Percentiles rank a stretch among this genome's conserved stretches.
phyloP scores from a whole-genome alignment of 1,139 yeast species.

The Spathaspora sp. region DNA sequence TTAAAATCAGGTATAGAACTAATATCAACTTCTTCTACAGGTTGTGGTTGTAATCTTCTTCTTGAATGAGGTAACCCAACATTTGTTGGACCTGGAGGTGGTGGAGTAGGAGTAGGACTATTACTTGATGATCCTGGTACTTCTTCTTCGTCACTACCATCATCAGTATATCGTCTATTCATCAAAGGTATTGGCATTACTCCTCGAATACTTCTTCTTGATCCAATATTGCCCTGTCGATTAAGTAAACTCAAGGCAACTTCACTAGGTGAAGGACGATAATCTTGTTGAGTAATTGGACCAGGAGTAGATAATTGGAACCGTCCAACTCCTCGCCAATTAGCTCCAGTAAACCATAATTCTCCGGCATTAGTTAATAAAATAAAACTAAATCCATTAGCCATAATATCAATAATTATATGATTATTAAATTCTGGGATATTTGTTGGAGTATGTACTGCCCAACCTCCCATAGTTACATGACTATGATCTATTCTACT shows the following conservation, averaged over 20 bases:
- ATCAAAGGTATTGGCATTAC: slow-evolving; percentile 12
- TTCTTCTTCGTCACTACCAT: slow-evolving; percentile 4
- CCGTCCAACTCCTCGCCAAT: slow-evolving; percentile 31
- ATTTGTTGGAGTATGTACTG: slow-evolving; percentile 44
- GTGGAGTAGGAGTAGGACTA: slow-evolving; percentile 22
- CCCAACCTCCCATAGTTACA: slow-evolving; percentile 25
- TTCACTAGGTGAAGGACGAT: slow-evolving; percentile 29
- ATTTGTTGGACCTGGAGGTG: slow-evolving; percentile 18
- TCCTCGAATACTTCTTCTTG: slow-evolving; percentile 11
- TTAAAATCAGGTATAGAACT: not conserved
- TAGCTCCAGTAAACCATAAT: slow-evolving; percentile 52
- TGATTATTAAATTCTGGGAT: slow-evolving; percentile 31
- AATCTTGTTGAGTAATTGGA: slow-evolving; percentile 15
- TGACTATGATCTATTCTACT: slow-evolving; percentile 29
- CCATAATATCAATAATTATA: slow-evolving; percentile 53
- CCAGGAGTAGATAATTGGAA: slow-evolving; percentile 19
- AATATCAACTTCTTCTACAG: not conserved
- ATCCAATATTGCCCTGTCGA: slow-evolving; percentile 7
- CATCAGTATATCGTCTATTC: slow-evolving; percentile 7
- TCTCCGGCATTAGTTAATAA: slow-evolving; percentile 55
- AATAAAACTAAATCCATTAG: slow-evolving; percentile 71
- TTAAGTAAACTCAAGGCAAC: slow-evolving; percentile 14
- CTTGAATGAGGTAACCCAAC: slow-evolving; percentile 10
- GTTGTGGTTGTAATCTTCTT: slow-evolving; percentile 10
- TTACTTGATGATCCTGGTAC: slow-evolving; percentile 16